phyloP scores from a whole-genome alignment of 306 rosid genomes.

The Coriaria nepalensis region DNA sequence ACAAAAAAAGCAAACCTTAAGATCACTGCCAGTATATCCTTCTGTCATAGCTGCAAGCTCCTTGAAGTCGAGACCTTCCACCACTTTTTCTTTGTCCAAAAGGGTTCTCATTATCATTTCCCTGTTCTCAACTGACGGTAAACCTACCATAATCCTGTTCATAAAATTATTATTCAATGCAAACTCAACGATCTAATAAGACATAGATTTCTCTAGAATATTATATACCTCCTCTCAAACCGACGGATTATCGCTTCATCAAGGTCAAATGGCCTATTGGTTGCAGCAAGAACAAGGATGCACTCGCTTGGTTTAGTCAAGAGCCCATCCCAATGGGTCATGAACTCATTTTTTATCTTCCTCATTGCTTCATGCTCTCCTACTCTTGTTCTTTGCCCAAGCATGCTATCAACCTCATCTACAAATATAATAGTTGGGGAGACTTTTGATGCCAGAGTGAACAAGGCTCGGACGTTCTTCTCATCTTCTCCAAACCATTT shows the following conservation, averaged over 20 bases:
- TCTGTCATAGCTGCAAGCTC: slow-evolving; percentile 71
- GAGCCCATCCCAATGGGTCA: slow-evolving; percentile 95
- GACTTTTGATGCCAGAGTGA: slow-evolving; percentile 84
- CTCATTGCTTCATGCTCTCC: slow-evolving; percentile 99
- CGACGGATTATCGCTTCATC: slow-evolving; percentile 98
- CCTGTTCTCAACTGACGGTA: slow-evolving; percentile 78
- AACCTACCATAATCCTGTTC: slow-evolving; percentile 82
- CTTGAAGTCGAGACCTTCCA: slow-evolving; percentile 48
- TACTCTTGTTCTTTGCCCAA: slow-evolving; percentile 79
- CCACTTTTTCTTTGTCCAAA: slow-evolving; percentile 57
- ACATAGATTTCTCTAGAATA: not conserved
- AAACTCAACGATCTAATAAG: not conserved
- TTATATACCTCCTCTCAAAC: slow-evolving; percentile 66
- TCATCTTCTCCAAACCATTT: slow-evolving; percentile 99
- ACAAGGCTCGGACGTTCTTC: slow-evolving; percentile 88
- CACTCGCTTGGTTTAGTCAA: slow-evolving; percentile 59
- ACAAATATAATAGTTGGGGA: slow-evolving; percentile 94
- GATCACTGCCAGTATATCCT: slow-evolving; percentile 93
- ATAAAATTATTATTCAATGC: not conserved
- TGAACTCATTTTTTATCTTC: slow-evolving; percentile 91
- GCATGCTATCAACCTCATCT: slow-evolving; percentile 99
- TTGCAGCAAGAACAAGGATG: slow-evolving; percentile 94
- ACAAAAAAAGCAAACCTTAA: slow-evolving; percentile 42
- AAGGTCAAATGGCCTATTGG: slow-evolving; percentile 90
- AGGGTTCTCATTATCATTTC: slow-evolving; percentile 72